These are phyloP conservation scores for button mushroom (Agaricus bisporus) DNA, from an alignment of 768 basidiomycete species.

Conservation along the genomic window DNA sequence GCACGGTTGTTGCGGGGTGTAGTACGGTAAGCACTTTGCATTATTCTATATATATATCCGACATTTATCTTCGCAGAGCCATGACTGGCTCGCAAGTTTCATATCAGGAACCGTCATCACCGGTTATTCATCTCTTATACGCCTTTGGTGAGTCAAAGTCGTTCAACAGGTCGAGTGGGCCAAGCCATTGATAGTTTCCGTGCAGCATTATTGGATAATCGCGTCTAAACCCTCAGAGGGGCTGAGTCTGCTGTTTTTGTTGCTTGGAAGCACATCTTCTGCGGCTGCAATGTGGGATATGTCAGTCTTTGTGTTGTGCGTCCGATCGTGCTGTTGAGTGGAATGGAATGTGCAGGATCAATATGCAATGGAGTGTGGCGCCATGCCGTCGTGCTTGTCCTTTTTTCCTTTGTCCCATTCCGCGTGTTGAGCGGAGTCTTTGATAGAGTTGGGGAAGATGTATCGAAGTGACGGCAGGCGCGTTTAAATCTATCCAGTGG, in stretches of 20 bases:
- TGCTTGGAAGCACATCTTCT: constrained; percentile 82
- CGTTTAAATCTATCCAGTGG: constrained; percentile 82
- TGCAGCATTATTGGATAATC: constrained; percentile 77
- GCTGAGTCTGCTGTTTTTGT: constrained; percentile 85
- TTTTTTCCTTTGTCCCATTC: background rate
- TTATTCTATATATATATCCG: too few relatives aligned
- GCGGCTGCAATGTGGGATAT: constrained; percentile 84
- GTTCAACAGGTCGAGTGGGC: background rate
- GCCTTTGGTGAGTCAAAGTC: constrained; percentile 52
- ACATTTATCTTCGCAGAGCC: constrained; percentile 37
- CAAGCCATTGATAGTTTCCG: background rate
- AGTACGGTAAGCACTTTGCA: background rate
- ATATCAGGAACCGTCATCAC: constrained; percentile 59
- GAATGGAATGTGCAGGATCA: constrained; percentile 56
- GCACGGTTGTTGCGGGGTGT: background rate
- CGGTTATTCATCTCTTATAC: constrained; percentile 79
- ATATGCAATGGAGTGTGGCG: constrained; percentile 79
- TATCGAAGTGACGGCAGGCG: constrained; percentile 72
- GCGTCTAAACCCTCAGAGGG: constrained; percentile 75
- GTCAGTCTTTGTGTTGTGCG: constrained; percentile 18
- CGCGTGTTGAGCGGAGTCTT: background rate
- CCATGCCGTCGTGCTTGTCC: constrained; percentile 53
- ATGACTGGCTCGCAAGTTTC: constrained; percentile 65
- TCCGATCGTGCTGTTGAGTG: too few relatives aligned
- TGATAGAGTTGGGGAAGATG: constrained; percentile 65